Evolutionary conservation across 768 basidiomycete species (phyloP).

Genomic region (Leccinum longicurvipes): DNA sequence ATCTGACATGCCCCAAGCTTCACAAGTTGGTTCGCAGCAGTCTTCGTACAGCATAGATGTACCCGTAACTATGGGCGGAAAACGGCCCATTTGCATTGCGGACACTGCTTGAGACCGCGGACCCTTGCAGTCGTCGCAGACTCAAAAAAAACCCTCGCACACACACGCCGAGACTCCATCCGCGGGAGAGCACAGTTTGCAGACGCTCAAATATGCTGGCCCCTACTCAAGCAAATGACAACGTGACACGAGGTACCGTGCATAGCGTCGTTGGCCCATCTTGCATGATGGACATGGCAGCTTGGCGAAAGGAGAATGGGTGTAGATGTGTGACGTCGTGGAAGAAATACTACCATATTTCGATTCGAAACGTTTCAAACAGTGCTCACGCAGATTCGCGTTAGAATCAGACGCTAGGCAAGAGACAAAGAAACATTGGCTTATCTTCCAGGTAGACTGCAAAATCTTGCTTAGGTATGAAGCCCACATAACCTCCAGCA

Average conservation of each 20-base stretch:
- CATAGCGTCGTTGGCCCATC: slow-evolving; percentile 3
- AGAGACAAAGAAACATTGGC: too few relatives aligned
- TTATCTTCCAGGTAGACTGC: too few relatives aligned
- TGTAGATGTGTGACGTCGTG: not conserved
- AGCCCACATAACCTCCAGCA: too few relatives aligned
- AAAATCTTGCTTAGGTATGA: too few relatives aligned
- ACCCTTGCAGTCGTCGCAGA: slow-evolving; percentile 22
- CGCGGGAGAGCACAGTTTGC: slow-evolving; percentile 13
- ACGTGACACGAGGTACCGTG: slow-evolving; percentile 4
- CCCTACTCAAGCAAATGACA: slow-evolving; percentile 17
- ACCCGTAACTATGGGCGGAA: slow-evolving; percentile 20
- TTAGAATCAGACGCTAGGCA: too few relatives aligned
- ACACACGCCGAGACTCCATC: slow-evolving; percentile 21
- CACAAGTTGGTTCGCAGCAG: too few relatives aligned
- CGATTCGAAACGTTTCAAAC: slow-evolving; percentile 11
- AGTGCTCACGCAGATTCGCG: too few relatives aligned
- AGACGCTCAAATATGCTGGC: slow-evolving; percentile 9
- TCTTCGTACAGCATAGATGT: slow-evolving; percentile 25
- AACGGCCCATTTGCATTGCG: slow-evolving; percentile 15
- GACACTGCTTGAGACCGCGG: slow-evolving; percentile 15
- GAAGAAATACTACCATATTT: slow-evolving; percentile 6
- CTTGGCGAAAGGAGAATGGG: not conserved
- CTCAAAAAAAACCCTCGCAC: slow-evolving; percentile 20
- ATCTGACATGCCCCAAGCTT: too few relatives aligned
- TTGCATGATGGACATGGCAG: slow-evolving; percentile 15